Conservation (phyloP, 805 yeast species). For the Lipomyces oligophaga region DNA sequence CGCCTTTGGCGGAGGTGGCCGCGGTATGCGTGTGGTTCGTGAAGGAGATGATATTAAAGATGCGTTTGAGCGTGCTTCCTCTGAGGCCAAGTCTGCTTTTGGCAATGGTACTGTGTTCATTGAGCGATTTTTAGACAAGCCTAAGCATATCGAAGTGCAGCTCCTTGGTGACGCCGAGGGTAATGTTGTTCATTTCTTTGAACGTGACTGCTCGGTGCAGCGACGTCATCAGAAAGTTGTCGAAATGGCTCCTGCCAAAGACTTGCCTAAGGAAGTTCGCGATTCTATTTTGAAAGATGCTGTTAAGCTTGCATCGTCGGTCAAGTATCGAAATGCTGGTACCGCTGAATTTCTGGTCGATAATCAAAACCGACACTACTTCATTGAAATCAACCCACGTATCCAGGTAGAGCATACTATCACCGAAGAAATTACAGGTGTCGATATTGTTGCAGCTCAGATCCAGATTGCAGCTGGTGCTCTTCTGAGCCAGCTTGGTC, state of each 20-base stretch:
- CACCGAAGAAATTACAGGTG: constrained; percentile 98
- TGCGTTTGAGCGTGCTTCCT: constrained; percentile 88
- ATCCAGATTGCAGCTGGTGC: constrained; percentile 99
- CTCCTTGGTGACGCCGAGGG: constrained; percentile 90
- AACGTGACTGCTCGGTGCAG: constrained; percentile 99
- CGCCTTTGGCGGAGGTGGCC: constrained; percentile 99
- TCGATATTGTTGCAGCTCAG: constrained; percentile 96
- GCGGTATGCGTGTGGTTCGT: constrained; percentile 98
- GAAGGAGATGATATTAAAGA: constrained; percentile 92
- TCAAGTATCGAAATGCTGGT: constrained; percentile 95
- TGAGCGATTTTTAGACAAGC: constrained; percentile 90
- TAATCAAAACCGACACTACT: constrained; percentile 88
- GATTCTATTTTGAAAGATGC: constrained; percentile 94
- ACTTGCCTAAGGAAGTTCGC: constrained; percentile 75
- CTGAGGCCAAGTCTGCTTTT: constrained; percentile 93
- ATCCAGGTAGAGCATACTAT: constrained; percentile 98
- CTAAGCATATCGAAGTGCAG: constrained; percentile 98
- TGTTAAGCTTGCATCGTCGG: constrained; percentile 80
- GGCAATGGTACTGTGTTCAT: constrained; percentile 98
- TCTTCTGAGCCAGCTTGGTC: constrained; percentile 81
- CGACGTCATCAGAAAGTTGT: constrained; percentile 99
- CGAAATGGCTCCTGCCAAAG: constrained; percentile 96
- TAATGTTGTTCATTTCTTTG: constrained; percentile 90
- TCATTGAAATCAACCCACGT: constrained; percentile 97
- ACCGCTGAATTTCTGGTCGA: constrained; percentile 97